Evolutionary conservation across 331 rosid species (phyloP), one percentile per base, ranked within the genome.

Genomic region (Quercus lobata): DNA sequence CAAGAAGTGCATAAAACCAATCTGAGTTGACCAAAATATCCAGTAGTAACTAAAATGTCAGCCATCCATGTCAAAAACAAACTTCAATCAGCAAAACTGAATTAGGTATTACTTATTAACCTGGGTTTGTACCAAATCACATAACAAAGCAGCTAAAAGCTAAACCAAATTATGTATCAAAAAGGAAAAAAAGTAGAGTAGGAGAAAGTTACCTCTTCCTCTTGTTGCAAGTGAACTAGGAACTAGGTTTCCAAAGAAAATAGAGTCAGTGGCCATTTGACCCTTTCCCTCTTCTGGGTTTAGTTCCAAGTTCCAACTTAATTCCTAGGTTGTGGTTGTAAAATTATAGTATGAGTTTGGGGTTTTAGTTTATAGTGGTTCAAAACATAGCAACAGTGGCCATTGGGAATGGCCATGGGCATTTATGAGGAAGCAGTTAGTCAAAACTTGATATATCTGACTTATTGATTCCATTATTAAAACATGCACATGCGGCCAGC

Each of bases 181-280:
- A 57, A n/a, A n/a, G 63, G 25, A 57, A 3, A 46, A 19, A 2
- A 4, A 6, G 3, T 32, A 14, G 14, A 37, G 46, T 2, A n/a
- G 32, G 41, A 72, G 24, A 57, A 52, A 5, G 1, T 57, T 82
- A 92, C 97, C 90, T 78, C 75, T 83, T n/a, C 73, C 27, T 73
- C 71, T 66, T 61, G 88, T 74, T 74, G 82, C 71, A 7, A 85
- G 55, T 57, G 88, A 60, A 62, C 76, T 1, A 6, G 71, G 68
- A 44, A 82, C 14, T 68, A 79, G 49, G 81, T 29, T 62, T 75
- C 85, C 73, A 53, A 77, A 78, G 62, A 77, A 63, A 73, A 79
- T 18, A 68, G 55, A 57, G 3, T 63, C 88, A 73, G 57, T 24
- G 30, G 79, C 82, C 88, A 87, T 90, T 72, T 37, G 71, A 11